Base-by-base conservation (phyloP, 2,329 filamentous ascomycete genomes). In the Talaromyces sp. region DNA sequence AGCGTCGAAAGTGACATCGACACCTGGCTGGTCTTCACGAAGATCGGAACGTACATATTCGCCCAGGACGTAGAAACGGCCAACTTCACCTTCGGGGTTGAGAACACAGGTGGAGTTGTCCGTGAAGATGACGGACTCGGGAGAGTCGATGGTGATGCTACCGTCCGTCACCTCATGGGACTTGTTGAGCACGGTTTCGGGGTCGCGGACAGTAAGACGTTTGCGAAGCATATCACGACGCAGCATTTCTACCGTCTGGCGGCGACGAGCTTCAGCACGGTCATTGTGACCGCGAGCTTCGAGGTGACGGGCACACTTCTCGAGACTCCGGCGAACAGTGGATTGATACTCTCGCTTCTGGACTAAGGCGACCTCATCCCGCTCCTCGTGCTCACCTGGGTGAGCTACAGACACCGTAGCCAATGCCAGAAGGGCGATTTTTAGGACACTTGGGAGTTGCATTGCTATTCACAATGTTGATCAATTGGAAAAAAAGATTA, bases 61-160 rank as follows among this genome's bases (percentile, higher is more conserved):
- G 14, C 77, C 76, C n/a, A 69, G 69, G 14, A 80, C 74, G 65
- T 73, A 86, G 75, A 83, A 85, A 9, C 83, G 83, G 2, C 71
- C 69, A 10, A 61, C 76, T 5, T 80, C 84, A 14, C 80, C 80
- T 70, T 85, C 83, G 0, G 83, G 83, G 31, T 77, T 80, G 35
- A 86, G 75, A 16, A 84, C 71, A 67, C 83, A 85, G 33, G 79
- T 43, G 70, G 74, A 22, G 72, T 68, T 73, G 59, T 69, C 69
- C 52, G 65, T 39, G 63, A 74, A 75, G 14, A 75, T 58, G n/a
- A 68, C 67, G 0, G 66, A 62, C 22, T 72, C 72, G 16, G 69
- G 50, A 3, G 71, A 69, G 54, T 62, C 65, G 11, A 67, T 1
- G 1, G 68, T 72, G 27, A 73, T 70, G 27, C 35, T 49, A 9